These are phyloP conservation scores for Xylona heveae DNA, from an alignment of 495 filamentous ascomycete genomes.

Conservation along the genomic window DNA sequence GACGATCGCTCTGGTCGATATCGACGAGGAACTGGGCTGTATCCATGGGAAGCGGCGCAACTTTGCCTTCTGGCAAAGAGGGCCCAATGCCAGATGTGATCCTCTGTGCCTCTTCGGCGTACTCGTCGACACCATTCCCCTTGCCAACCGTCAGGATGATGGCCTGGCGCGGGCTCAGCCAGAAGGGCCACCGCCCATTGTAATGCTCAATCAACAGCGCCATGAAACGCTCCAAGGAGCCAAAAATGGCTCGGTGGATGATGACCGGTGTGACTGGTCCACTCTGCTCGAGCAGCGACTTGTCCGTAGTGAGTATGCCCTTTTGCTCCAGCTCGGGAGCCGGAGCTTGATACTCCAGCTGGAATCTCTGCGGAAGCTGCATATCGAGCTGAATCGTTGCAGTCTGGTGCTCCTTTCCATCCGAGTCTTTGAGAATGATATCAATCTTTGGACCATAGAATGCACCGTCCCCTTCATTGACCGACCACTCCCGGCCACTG, in stretches of 20 bases:
- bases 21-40: conserved; percentile 41
- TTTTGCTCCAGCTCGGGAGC: conserved; percentile 33
- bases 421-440: conserved; percentile 58
- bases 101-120: conserved; percentile 27
- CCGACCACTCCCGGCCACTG: conserved; percentile 41
- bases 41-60: conserved; percentile 16
- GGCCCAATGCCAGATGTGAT: conserved; percentile 19
- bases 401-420: conserved; percentile 79
- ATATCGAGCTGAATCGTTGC: conserved; percentile 90
- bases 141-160: conserved; percentile 60
- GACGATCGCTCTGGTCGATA: conserved; percentile 39
- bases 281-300: conserved; percentile 19
- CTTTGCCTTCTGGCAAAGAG: conserved; percentile 3
- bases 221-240: conserved; percentile 71
- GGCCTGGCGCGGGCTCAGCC: conserved; percentile 69
- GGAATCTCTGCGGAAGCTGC: conserved; percentile 72
- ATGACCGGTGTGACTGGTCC: conserved; percentile 54
- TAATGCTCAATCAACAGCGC: conserved; percentile 76
- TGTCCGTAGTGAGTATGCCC: conserved; percentile 23
- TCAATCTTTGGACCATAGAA: conserved; percentile 97
- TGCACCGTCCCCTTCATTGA: conserved; percentile 70
- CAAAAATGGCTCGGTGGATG: conserved; percentile 74
- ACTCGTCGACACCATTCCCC: conserved; percentile 31
- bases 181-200: conserved; percentile 70
- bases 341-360: conserved; percentile 54